These are phyloP conservation scores for Blastobotrys elegans DNA, from an alignment of 1,139 yeast genomes.

Conservation along the genomic window DNA sequence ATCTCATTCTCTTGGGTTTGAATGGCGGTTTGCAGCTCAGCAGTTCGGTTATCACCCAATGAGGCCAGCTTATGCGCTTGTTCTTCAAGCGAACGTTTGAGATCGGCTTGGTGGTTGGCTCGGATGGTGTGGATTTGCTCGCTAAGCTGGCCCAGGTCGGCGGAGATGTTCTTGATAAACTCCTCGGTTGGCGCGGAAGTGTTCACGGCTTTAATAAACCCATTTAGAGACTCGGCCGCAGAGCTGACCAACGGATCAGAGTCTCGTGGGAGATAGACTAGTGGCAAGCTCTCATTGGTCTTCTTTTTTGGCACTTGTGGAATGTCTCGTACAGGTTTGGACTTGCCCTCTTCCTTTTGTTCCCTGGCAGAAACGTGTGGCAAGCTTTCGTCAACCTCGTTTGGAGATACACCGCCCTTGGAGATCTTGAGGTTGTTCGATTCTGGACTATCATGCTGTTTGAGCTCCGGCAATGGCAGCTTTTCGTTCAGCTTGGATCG, in stretches of 20 bases:
- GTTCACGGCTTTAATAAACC: constrained; percentile 49
- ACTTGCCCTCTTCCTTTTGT: constrained; percentile 2
- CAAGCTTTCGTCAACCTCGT: constrained; percentile 10
- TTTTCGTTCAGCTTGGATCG: constrained; percentile 18
- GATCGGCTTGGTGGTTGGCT: constrained; percentile 24
- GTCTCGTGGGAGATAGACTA: constrained; percentile 29
- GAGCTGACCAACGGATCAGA: constrained; percentile 45
- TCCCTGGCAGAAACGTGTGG: constrained; percentile 10
- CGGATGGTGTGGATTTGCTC: constrained; percentile 27
- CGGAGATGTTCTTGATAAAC: constrained; percentile 27
- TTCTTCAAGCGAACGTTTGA: constrained; percentile 24
- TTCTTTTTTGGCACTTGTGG: constrained; percentile 8
- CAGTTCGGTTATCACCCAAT: constrained; percentile 26
- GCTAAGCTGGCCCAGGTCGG: constrained; percentile 29
- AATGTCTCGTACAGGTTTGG: background rate
- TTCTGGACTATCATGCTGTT: constrained; percentile 16
- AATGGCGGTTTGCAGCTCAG: constrained; percentile 37
- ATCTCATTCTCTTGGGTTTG: constrained; percentile 50
- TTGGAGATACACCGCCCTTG: constrained; percentile 36
- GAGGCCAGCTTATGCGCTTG: constrained; percentile 28
- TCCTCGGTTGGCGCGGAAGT: constrained; percentile 31
- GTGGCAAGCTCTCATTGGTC: constrained; percentile 21
- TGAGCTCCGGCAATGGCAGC: constrained; percentile 26
- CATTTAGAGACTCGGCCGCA: constrained; percentile 49
- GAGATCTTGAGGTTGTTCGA: constrained; percentile 30